These are phyloP conservation scores for Ganoderma sp. DNA, from an alignment of 1,284 basidiomycete genomes.

Conservation along the genomic window DNA sequence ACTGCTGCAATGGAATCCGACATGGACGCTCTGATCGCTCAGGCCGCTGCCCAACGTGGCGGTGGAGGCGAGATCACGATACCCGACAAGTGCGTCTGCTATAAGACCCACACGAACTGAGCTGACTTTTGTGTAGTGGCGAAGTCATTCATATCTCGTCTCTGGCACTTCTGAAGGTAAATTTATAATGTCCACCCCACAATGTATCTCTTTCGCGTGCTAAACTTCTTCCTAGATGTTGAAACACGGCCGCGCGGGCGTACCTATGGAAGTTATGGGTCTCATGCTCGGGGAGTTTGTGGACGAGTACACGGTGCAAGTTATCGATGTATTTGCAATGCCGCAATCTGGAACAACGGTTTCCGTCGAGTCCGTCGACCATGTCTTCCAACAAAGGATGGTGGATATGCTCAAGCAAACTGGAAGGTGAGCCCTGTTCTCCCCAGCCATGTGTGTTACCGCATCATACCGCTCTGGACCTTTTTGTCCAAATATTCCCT, in stretches of 20 bases:
- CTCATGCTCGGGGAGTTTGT: constrained; percentile 99
- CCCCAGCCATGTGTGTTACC: background rate
- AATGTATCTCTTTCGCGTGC: background rate
- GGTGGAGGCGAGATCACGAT: constrained; percentile 56
- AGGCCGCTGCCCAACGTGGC: constrained; percentile 38
- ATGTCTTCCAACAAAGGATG: constrained; percentile 99
- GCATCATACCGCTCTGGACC: background rate
- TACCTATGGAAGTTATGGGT: constrained; percentile 99
- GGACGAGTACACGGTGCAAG: constrained; percentile 97
- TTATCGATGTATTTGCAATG: constrained; percentile 99
- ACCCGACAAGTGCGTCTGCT: constrained; percentile 71
- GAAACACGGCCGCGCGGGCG: constrained; percentile 98
- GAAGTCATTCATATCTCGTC: constrained; percentile 98
- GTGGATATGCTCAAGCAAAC: constrained; percentile 99
- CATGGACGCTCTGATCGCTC: constrained; percentile 62
- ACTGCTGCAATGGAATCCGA: constrained; percentile 56
- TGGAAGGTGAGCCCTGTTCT: constrained; percentile 70
- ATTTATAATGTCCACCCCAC: background rate
- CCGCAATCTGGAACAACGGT: constrained; percentile 99
- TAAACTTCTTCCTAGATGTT: constrained; percentile 79
- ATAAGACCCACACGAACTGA: background rate
- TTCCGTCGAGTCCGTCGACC: constrained; percentile 98
- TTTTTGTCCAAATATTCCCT: background rate
- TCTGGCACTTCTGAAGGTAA: constrained; percentile 89
- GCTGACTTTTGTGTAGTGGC: constrained; percentile 60